Evolutionary conservation across 352 stramenopile genomes (phyloP).

Genomic region (Vaucheria bursata): DNA sequence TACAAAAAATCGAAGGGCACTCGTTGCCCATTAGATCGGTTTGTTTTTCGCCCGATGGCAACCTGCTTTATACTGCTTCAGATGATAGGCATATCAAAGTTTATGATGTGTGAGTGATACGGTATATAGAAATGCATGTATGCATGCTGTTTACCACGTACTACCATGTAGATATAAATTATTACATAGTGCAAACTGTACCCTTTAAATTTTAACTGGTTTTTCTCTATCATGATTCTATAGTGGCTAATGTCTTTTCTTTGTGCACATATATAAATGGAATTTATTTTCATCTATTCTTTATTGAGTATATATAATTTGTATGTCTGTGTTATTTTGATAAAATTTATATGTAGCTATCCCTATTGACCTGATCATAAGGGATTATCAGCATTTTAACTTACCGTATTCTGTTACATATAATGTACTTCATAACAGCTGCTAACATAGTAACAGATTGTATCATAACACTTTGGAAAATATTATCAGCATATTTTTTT

Average conservation of each 20-base stretch:
- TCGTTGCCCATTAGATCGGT: constrained; percentile 72
- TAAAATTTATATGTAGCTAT: too few relatives aligned
- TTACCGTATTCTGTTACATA: neutral
- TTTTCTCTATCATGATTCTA: too few relatives aligned
- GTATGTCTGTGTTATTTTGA: too few relatives aligned
- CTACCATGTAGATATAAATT: too few relatives aligned
- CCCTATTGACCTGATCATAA: too few relatives aligned
- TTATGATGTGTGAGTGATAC: constrained; percentile 71
- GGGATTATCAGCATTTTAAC: too few relatives aligned
- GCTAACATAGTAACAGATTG: neutral
- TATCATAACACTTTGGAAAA: neutral
- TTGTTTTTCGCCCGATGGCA: constrained; percentile 68
- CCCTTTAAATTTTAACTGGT: too few relatives aligned
- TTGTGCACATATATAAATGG: neutral
- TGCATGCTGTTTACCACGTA: too few relatives aligned
- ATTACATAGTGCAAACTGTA: too few relatives aligned
- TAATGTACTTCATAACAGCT: neutral
- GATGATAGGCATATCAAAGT: constrained; percentile 82
- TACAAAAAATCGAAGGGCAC: constrained; percentile 45
- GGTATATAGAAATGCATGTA: too few relatives aligned
- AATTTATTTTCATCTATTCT: neutral
- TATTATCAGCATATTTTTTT: neutral
- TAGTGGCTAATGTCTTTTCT: too few relatives aligned
- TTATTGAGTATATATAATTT: too few relatives aligned
- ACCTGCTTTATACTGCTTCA: constrained; percentile 68